phyloP scores from a whole-genome alignment of 495 filamentous ascomycete species.

The Usnea hakonensis region DNA sequence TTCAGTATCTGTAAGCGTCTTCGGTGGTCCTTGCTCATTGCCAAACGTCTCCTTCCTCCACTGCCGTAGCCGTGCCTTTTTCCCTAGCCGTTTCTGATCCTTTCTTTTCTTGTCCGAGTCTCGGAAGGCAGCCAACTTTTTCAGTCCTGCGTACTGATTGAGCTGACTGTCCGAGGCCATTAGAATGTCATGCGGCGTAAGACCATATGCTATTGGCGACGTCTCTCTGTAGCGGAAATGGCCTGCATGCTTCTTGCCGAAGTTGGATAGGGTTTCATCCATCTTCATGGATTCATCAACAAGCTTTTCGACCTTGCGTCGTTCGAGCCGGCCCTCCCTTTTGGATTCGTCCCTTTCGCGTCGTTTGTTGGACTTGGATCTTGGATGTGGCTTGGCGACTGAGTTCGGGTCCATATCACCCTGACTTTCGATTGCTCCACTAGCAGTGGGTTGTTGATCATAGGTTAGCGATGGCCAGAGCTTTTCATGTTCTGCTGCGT shows the following conservation, averaged over 20 bases:
- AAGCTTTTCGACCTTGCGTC: slow-evolving; percentile 75
- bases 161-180: slow-evolving; percentile 81
- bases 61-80: slow-evolving; percentile 81
- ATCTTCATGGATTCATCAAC: slow-evolving; percentile 75
- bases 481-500: slow-evolving; percentile 49
- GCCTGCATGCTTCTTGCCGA: slow-evolving; percentile 47
- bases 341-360: slow-evolving; percentile 51
- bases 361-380: slow-evolving; percentile 34
- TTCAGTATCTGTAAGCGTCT: slow-evolving; percentile 26
- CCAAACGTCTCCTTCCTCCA: slow-evolving; percentile 95
- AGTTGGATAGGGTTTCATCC: slow-evolving; percentile 50
- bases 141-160: slow-evolving; percentile 85
- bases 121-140: slow-evolving; percentile 86
- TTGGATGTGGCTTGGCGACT: slow-evolving; percentile 30
- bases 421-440: slow-evolving; percentile 26
- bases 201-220: slow-evolving; percentile 78
- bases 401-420: background rate
- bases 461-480: slow-evolving; percentile 50
- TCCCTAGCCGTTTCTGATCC: slow-evolving; percentile 79
- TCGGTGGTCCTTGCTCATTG: slow-evolving; percentile 51
- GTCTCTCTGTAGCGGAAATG: slow-evolving; percentile 89
- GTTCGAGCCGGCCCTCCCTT: slow-evolving; percentile 65
- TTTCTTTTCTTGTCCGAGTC: slow-evolving; percentile 79
- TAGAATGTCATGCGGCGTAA: slow-evolving; percentile 83
- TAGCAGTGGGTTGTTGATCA: slow-evolving; percentile 42